Conservation (phyloP, 2,329 filamentous ascomycete species). For the Phialophora expanda region DNA sequence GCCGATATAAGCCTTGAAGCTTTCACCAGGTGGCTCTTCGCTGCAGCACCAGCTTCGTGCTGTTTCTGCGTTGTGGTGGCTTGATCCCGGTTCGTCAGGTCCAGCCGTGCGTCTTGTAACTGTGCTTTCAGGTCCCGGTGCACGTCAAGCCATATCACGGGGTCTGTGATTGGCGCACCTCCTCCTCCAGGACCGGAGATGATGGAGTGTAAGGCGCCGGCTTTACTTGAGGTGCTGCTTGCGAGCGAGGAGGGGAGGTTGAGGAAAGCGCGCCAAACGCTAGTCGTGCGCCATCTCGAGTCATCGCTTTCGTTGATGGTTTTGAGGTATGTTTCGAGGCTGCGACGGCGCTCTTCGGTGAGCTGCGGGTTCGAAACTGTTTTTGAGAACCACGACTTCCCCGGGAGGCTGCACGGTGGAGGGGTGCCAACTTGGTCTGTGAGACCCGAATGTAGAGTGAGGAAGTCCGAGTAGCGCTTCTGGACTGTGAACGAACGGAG, state of each 20-base stretch:
- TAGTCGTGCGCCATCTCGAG: constrained; percentile 62
- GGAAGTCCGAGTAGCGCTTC: constrained; percentile 70
- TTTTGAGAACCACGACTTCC: constrained; percentile 65
- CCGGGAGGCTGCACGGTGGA: constrained; percentile 61
- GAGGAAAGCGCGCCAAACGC: constrained; percentile 64
- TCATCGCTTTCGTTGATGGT: constrained; percentile 63
- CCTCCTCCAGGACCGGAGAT: constrained; percentile 48
- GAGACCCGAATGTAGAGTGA: constrained; percentile 59
- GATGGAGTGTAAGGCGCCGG: constrained; percentile 50
- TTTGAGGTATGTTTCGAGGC: constrained; percentile 63
- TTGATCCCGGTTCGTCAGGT: constrained; percentile 65
- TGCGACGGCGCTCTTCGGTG: constrained; percentile 62
- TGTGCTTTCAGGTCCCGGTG: constrained; percentile 64
- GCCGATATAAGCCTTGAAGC: constrained; percentile 61
- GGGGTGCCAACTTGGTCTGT: constrained; percentile 56
- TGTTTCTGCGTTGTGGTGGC: constrained; percentile 64
- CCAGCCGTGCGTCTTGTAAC: constrained; percentile 64
- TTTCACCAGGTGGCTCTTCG: constrained; percentile 64
- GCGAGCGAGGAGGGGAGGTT: constrained; percentile 56
- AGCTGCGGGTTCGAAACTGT: constrained; percentile 62
- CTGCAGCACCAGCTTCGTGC: constrained; percentile 66
- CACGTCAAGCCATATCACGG: constrained; percentile 67
- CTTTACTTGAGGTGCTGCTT: constrained; percentile 41
- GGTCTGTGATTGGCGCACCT: constrained; percentile 53
- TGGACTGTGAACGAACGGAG: constrained; percentile 63